These are phyloP conservation scores for Neopestalotiopsis rosae DNA, from an alignment of 2,329 filamentous ascomycete species.

Conservation along the genomic window DNA sequence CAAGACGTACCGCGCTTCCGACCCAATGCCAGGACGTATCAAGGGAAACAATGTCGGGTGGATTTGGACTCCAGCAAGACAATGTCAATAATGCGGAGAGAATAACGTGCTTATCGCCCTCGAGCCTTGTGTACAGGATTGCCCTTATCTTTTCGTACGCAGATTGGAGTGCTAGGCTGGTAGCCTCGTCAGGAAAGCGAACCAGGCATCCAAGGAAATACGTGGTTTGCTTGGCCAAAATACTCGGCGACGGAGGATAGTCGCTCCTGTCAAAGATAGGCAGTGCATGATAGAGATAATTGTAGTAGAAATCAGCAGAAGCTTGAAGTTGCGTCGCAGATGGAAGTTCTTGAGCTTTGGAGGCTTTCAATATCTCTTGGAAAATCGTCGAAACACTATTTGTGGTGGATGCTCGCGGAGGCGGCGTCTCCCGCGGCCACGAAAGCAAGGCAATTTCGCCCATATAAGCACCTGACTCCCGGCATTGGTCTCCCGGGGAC, in stretches of 20 bases:
- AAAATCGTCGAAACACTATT: neutral
- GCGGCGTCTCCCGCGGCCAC: neutral
- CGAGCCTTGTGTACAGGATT: neutral
- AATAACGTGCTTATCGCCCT: neutral
- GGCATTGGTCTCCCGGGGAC: neutral
- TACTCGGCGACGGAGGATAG: too few species aligned
- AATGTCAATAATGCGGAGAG: neutral
- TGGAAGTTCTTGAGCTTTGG: neutral
- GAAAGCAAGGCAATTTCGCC: neutral
- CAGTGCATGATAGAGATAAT: neutral
- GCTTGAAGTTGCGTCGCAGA: neutral
- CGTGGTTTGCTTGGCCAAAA: neutral
- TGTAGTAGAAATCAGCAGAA: neutral
- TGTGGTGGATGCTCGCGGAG: neutral
- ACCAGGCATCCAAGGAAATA: neutral
- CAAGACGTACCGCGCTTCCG: neutral
- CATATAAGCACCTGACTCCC: neutral
- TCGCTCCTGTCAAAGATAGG: neutral
- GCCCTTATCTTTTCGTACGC: neutral
- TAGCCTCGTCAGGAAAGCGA: neutral
- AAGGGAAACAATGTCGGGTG: neutral
- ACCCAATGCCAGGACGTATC: neutral
- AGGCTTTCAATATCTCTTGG: neutral
- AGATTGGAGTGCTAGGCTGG: neutral
- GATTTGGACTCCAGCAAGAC: neutral